Percentiles rank a stretch among this genome's conserved stretches.
Conservation (phyloP, 169 alveolate genomes). For the Gregarina niphandrodes region DNA sequence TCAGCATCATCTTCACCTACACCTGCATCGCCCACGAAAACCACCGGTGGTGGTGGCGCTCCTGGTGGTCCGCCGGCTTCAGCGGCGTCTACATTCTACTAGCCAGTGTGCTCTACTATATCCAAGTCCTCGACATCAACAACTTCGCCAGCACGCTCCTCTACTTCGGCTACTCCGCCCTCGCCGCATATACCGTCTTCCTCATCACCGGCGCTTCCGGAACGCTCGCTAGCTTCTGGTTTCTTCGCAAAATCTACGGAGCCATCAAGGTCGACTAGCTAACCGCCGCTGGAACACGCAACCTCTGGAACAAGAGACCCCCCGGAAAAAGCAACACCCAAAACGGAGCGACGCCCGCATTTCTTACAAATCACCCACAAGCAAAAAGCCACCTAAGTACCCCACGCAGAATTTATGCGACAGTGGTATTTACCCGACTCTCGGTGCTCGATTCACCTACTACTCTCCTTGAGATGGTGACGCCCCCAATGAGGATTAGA, state of each 20-base stretch:
- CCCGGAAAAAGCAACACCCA: too few relatives aligned
- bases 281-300: too few relatives aligned
- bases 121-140: conserved; percentile 20
- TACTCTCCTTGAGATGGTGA: too few relatives aligned
- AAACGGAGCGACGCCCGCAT: too few relatives aligned
- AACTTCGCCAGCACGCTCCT: conserved; percentile 36
- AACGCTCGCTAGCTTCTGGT: conserved; percentile 37
- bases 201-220: conserved; percentile 44
- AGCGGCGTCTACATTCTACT: conserved; percentile 38
- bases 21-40: conserved; percentile 22
- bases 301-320: too few relatives aligned
- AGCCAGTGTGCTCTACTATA: conserved; percentile 32
- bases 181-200: conserved; percentile 32
- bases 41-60: conserved; percentile 56
- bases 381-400: too few relatives aligned
- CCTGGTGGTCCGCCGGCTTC: conserved; percentile 35
- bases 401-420: too few relatives aligned
- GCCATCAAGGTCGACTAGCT: conserved; percentile 35
- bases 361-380: too few relatives aligned
- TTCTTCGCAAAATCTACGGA: conserved; percentile 36
- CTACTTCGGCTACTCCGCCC: conserved; percentile 41
- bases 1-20: background rate
- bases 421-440: too few relatives aligned
- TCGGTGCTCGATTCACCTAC: too few relatives aligned
- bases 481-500: too few relatives aligned